Conservation (phyloP, 83 land plant species). For the Picea mariana region DNA sequence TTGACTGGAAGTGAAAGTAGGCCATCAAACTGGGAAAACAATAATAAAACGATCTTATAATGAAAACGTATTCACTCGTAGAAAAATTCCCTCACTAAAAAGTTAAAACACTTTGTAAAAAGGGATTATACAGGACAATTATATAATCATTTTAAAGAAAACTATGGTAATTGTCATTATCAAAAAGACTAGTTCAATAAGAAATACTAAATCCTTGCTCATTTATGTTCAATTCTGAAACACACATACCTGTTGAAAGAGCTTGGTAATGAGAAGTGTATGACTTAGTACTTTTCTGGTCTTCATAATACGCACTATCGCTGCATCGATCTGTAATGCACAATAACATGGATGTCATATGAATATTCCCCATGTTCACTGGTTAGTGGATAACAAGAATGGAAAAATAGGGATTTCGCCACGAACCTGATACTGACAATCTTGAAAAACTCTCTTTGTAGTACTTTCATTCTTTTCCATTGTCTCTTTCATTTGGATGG, state of each 20-base stretch:
- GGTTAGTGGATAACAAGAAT: not conserved
- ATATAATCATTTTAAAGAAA: too few species aligned
- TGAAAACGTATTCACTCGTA: not conserved
- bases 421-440: slow-evolving; percentile 96
- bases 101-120: not conserved
- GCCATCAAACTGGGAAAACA: too few species aligned
- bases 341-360: slow-evolving; percentile 3
- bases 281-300: too few species aligned
- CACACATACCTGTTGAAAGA: slow-evolving; percentile 23
- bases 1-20: too few species aligned
- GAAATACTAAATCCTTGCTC: slow-evolving; percentile 89
- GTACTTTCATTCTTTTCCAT: slow-evolving; percentile 98
- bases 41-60: not conserved
- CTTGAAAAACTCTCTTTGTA: slow-evolving; percentile 99
- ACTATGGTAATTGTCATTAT: too few species aligned
- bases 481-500: slow-evolving; percentile 98
- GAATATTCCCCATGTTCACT: not conserved
- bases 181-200: not conserved
- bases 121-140: too few species aligned
- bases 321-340: slow-evolving; percentile 90
- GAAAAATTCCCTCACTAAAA: not conserved
- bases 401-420: not conserved
- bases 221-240: slow-evolving; percentile 40
- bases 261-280: too few species aligned
- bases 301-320: too few species aligned